Base-by-base conservation (phyloP, 2,329 filamentous ascomycete genomes). In the Aspergillus floridensis region DNA sequence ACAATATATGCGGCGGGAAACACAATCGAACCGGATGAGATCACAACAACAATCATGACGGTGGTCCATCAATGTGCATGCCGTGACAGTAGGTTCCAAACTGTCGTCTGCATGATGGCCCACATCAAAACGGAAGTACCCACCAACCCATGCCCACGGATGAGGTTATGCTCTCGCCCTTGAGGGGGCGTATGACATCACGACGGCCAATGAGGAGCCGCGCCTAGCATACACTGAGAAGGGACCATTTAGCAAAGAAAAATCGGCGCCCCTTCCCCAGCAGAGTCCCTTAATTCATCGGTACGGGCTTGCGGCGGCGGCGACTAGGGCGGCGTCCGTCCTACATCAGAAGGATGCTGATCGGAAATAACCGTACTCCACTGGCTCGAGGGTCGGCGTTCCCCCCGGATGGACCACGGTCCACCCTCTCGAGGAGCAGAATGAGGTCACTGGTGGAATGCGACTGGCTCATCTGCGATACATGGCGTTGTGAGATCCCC, bases 381-480 rank as follows among this genome's bases (percentile, higher is more conserved):
- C 56, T 56, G 49, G 49, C 59, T 62, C 38, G 55, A 62, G 50
- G 62, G 53, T 47, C 59, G 44, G 57, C 32, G 57, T 47, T 52
- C 53, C 56, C 58, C 53, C 61, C 57, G 44, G 59, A 62, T 52
- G 53, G 59, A 48, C 58, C 53, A 59, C 49, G 47, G 55, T 29
- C 57, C 57, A 58, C 54, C 52, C 41, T 47, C 53, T 35, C 58
- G 31, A 14, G 51, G 54, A 58, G 53, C 55, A 38, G 48, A 53
- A 65, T 65, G 65, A 65, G 63, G 65, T 66, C 63, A 66, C 63
- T 32, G 54, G 50, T 59, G 51, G 50, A 56, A 49, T 49, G 44
- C 53, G 16, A 63, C 55, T 57, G 56, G 60, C 32, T n/a, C 50
- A 59, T 32, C 16, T n/a, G 44, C 49, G 29, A 53, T 49, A 32